A percentile compares a stretch with the other conserved stretches of the same genome.
Evolutionary conservation across 441 rosid species (phyloP).

Genomic region (Gossypium trilobum): DNA sequence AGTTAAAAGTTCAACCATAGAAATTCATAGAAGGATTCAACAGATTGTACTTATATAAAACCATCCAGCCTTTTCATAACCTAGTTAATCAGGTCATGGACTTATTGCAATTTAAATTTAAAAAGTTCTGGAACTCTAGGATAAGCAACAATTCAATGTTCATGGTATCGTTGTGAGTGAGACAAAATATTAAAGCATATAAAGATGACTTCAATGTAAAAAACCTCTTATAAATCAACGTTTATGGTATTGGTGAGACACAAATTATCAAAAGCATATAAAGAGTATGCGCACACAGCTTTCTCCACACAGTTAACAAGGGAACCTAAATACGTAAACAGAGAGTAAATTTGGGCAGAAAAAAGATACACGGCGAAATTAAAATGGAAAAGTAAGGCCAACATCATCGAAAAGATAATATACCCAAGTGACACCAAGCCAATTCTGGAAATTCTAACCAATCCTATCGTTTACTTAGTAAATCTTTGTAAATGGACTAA

Average conservation of each 20-base stretch:
- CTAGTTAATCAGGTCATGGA: background rate
- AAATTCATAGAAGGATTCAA: background rate
- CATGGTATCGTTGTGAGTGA: background rate
- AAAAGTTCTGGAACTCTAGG: background rate
- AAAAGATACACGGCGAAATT: background rate
- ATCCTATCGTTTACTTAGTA: background rate
- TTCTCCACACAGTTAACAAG: background rate
- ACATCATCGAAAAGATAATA: background rate
- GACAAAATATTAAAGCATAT: background rate
- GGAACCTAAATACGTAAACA: background rate
- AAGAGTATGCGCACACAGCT: background rate
- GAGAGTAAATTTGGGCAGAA: background rate
- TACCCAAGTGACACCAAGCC: background rate
- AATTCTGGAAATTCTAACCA: background rate
- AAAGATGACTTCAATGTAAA: background rate
- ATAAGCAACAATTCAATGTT: background rate
- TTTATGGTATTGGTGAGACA: background rate
- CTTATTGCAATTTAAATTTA: background rate
- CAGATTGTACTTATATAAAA: background rate
- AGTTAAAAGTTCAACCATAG: background rate
- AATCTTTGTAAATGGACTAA: background rate
- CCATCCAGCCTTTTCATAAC: background rate
- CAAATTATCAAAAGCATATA: background rate
- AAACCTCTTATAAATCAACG: background rate
- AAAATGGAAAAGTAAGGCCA: background rate